A percentile compares a stretch with the other conserved stretches of the same genome.
phyloP scores from a whole-genome alignment of 768 basidiomycete genomes.

The Suillus subaureus region DNA sequence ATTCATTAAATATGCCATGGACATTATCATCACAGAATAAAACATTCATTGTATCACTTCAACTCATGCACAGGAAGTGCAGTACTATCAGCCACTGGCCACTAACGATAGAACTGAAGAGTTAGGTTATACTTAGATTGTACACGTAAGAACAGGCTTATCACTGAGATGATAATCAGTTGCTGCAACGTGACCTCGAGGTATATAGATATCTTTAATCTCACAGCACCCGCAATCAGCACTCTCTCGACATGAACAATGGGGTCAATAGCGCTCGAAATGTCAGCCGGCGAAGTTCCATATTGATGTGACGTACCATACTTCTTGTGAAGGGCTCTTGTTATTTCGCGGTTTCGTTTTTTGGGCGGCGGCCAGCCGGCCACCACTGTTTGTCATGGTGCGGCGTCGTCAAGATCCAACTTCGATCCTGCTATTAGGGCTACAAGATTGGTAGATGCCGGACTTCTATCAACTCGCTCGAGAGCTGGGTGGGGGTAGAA shows the following conservation, averaged over 20 bases:
- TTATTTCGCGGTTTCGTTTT: too few species aligned
- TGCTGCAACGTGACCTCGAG: background rate
- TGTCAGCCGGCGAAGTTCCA: background rate
- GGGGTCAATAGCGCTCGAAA: background rate
- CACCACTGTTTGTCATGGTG: background rate
- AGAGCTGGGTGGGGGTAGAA: background rate
- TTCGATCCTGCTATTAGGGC: background rate
- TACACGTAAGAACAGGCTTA: background rate
- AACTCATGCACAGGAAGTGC: background rate
- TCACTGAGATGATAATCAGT: background rate
- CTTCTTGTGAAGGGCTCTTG: background rate
- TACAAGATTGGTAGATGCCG: background rate
- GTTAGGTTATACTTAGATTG: background rate
- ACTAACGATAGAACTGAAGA: background rate
- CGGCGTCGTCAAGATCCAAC: background rate
- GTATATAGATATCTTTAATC: background rate
- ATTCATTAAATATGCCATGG: constrained; percentile 18
- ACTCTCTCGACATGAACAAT: background rate
- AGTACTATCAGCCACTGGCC: background rate
- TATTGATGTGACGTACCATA: background rate
- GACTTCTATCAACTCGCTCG: background rate
- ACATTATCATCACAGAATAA: background rate
- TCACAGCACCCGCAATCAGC: background rate
- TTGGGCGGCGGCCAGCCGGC: too few species aligned
- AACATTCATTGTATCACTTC: background rate